A percentile compares a stretch with the other conserved stretches of the same genome.
These are phyloP conservation scores for Colletotrichum phormii DNA, from an alignment of 2,329 filamentous ascomycete species.

Conservation along the genomic window DNA sequence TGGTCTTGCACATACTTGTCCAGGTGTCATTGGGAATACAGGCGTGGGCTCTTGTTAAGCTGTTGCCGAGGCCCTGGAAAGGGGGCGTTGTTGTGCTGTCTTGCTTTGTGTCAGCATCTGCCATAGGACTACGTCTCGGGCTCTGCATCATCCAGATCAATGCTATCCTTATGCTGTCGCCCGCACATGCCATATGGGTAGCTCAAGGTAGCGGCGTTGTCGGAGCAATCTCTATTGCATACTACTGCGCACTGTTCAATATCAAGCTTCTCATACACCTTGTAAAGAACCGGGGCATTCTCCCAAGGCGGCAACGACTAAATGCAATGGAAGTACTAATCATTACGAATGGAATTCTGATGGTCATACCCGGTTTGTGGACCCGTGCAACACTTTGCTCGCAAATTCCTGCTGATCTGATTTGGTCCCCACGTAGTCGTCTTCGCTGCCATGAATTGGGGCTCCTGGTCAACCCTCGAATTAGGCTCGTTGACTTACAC, in stretches of 20 bases:
- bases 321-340: constrained; percentile 66
- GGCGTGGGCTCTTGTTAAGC: constrained; percentile 62
- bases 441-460: constrained; percentile 62
- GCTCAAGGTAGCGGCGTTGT: constrained; percentile 50
- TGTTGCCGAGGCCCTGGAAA: constrained; percentile 56
- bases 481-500: constrained; percentile 61
- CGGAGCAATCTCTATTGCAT: constrained; percentile 57
- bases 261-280: constrained; percentile 62
- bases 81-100: constrained; percentile 47
- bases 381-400: neutral
- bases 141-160: constrained; percentile 51
- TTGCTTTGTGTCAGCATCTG: constrained; percentile 43
- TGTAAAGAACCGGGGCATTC: constrained; percentile 57
- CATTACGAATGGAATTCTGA: constrained; percentile 66
- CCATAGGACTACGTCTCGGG: constrained; percentile 47
- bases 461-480: constrained; percentile 57
- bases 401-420: neutral
- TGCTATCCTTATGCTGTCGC: constrained; percentile 41
- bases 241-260: constrained; percentile 69
- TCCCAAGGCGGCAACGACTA: constrained; percentile 55
- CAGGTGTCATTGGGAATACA: constrained; percentile 62
- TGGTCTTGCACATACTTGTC: constrained; percentile 58
- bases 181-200: constrained; percentile 49
- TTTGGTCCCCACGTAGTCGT: constrained; percentile 51
- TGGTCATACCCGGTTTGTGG: constrained; percentile 64